Evolutionary conservation across 108 stramenopile genomes (phyloP), one percentile per base, ranked within the genome.

Genomic region (Nitzschia sp.): DNA sequence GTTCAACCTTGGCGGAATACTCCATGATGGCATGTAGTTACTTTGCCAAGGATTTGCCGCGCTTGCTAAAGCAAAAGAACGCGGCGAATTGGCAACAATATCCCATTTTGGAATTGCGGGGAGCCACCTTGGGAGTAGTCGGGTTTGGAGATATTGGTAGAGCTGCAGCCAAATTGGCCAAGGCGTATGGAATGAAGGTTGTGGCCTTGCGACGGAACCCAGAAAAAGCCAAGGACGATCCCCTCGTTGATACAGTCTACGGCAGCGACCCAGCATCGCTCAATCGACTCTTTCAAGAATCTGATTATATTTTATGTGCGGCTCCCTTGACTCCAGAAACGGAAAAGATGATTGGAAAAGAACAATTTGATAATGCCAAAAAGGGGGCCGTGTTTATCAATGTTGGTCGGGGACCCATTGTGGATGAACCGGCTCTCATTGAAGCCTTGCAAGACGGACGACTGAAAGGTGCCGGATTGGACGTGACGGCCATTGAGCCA

Each of bases 121-220:
- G 89, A n/a, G 45, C 82, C 19, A 95, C 92, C 0, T 36, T 97
- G 77, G 96, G 94, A 0, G 70, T 97, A 2, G 76, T 97, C 11
- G 97, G 97, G 3, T 97, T 90, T 59, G 97, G 95, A 11, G 89
- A 94, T 70, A 94, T 96, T 79, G 97, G 93, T n/a, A 69, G 81
- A n/a, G 85, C 88, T 2, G 58, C 69, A 47, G 96, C 92, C 31
- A 85, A 70, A 49, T 64, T 95, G 27, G 93, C 96, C 18, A 83
- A 84, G 67, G 83, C 80, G 0, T 95, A 93, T 76, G 94, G 94
- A 1, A 96, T 96, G 92, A 68, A 62, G 30, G 86, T 94, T 1
- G 36, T 92, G 42, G 96, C 91, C 0, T 55, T 96, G 54, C 84
- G 87, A 33, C 66, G 89, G 42, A 85, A 86, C 51, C 74, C 83